These are phyloP conservation scores for Fusarium bactridioides DNA, from an alignment of 2,329 filamentous ascomycete genomes.

Conservation along the genomic window DNA sequence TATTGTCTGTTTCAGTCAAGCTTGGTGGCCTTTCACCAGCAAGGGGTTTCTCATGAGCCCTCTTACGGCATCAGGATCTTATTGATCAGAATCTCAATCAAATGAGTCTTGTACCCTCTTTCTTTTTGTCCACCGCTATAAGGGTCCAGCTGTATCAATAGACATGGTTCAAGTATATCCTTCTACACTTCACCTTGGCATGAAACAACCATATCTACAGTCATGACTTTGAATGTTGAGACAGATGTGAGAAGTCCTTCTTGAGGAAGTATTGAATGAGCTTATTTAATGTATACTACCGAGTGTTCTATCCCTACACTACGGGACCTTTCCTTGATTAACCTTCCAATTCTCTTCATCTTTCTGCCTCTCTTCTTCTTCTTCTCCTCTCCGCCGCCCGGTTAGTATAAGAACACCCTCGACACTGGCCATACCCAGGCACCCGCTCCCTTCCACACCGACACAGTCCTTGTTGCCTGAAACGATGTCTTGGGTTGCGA, in stretches of 20 bases:
- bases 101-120: fast-evolving
- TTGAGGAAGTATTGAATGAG: too few relatives aligned
- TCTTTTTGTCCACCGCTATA: fast-evolving
- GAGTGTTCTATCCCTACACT: not conserved
- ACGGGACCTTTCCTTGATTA: not conserved
- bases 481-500: not conserved
- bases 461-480: not conserved
- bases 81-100: fast-evolving
- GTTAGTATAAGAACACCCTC: not conserved
- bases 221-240: fast-evolving
- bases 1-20: too few relatives aligned
- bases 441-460: not conserved
- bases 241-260: too few relatives aligned
- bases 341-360: not conserved
- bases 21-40: not conserved
- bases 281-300: not conserved
- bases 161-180: not conserved
- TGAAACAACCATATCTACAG: not conserved
- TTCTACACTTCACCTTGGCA: not conserved
- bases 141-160: not conserved
- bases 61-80: not conserved
- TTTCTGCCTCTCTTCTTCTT: not conserved
- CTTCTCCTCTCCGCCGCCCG: not conserved
- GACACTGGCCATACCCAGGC: not conserved
- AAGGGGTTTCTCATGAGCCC: not conserved